A percentile compares a stretch with the other conserved stretches of the same genome.
phyloP scores from a whole-genome alignment of 164 flowering plant genomes.

The Taxillus chinensis region DNA sequence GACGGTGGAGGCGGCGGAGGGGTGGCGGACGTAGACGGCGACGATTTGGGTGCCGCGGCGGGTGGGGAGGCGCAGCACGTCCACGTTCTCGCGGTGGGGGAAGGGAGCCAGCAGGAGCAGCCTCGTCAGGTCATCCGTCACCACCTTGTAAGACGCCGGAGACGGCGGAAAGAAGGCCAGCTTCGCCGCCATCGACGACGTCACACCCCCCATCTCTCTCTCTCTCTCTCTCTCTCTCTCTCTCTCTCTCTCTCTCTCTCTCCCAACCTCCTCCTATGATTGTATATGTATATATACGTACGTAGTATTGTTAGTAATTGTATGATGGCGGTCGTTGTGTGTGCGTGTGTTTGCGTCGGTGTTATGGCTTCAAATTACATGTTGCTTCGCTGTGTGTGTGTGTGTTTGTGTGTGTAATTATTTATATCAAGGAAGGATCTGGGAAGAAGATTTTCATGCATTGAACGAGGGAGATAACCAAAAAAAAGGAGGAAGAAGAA shows the following conservation, averaged over 20 bases:
- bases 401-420: too few species aligned
- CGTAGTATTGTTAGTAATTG: too few species aligned
- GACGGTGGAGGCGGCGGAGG: slow-evolving; percentile 79
- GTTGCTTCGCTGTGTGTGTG: too few species aligned
- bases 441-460: background rate
- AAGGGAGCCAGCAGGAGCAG: slow-evolving; percentile 45
- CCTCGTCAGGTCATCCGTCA: slow-evolving; percentile 50
- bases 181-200: slow-evolving; percentile 95
- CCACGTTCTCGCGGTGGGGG: slow-evolving; percentile 89
- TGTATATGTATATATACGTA: too few species aligned
- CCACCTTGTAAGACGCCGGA: slow-evolving; percentile 74
- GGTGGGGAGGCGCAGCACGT: slow-evolving; percentile 55
- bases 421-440: too few species aligned
- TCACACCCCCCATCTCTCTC: slow-evolving; percentile 65
- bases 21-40: slow-evolving; percentile 66
- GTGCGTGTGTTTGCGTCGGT: too few species aligned
- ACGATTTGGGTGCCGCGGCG: slow-evolving; percentile 71
- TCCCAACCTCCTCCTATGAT: background rate
- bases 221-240: slow-evolving; percentile 17
- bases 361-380: too few species aligned
- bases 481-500: too few species aligned
- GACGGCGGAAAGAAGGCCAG: slow-evolving; percentile 89
- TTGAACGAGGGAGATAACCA: background rate
- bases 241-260: slow-evolving; percentile 3
- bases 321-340: too few species aligned